phyloP scores from a whole-genome alignment of 1,139 yeast species.

The Sugiyamaella japonica region DNA sequence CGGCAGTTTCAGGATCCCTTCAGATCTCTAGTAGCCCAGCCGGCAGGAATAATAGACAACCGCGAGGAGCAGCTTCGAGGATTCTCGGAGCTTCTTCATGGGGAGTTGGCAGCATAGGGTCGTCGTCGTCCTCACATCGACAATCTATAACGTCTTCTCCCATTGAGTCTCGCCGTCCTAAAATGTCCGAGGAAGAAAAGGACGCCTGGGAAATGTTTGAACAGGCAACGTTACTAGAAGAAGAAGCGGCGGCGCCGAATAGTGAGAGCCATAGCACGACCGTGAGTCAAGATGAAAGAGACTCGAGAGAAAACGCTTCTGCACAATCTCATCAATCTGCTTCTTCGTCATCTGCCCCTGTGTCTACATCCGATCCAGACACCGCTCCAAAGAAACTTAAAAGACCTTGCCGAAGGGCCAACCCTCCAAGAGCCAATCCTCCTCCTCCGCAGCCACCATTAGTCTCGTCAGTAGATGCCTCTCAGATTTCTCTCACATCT shows the following conservation, averaged over 20 bases:
- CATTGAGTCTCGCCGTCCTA: conserved; percentile 14
- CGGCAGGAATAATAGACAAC: conserved; percentile 2
- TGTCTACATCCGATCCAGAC: not conserved
- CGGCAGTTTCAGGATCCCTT: conserved; percentile 5
- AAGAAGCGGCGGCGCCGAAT: not conserved
- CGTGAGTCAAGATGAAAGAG: not conserved
- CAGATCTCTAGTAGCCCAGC: not conserved
- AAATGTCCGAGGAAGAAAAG: conserved; percentile 34
- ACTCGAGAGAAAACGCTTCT: too few species aligned
- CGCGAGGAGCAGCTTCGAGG: conserved; percentile 6
- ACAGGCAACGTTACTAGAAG: conserved; percentile 27
- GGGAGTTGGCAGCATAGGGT: not conserved
- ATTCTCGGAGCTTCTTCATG: conserved; percentile 10
- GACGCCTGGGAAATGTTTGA: conserved; percentile 40
- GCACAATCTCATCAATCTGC: not conserved
- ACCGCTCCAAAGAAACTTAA: conserved; percentile 26
- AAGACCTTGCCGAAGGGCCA: conserved; percentile 19
- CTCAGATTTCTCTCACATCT: not conserved
- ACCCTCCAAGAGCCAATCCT: conserved; percentile 11
- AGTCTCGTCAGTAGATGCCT: conserved; percentile 2
- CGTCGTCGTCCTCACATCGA: not conserved
- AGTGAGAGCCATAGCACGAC: not conserved
- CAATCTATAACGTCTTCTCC: not conserved
- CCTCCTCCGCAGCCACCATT: conserved; percentile 12
- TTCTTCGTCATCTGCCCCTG: not conserved